Conservation (phyloP, 768 basidiomycete genomes). For the Tylopilus balloui region DNA sequence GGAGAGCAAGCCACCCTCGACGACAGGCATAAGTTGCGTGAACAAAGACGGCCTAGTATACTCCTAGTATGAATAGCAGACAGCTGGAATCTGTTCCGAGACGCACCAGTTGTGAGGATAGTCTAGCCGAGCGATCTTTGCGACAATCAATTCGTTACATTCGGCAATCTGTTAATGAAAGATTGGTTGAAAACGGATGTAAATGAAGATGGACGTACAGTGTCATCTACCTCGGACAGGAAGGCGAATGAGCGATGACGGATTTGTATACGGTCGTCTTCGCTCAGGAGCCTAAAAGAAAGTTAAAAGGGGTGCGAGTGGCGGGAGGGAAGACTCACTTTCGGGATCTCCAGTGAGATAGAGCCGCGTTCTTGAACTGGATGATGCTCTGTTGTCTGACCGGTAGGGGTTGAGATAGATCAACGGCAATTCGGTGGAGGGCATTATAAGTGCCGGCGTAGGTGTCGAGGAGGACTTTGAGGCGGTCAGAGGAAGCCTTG, state of each 20-base stretch:
- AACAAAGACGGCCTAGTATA: constrained; percentile 24
- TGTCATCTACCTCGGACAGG: constrained; percentile 73
- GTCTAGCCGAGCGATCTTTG: constrained; percentile 75
- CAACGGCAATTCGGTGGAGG: constrained; percentile 68
- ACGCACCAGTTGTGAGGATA: constrained; percentile 69
- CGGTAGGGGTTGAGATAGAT: constrained; percentile 51
- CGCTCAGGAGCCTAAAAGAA: constrained; percentile 54
- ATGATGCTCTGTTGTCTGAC: constrained; percentile 81
- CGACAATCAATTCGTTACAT: constrained; percentile 69
- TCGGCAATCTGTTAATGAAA: constrained; percentile 52
- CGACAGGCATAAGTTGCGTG: constrained; percentile 44
- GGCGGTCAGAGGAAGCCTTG: constrained; percentile 49
- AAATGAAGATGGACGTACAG: constrained; percentile 41
- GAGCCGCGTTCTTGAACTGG: constrained; percentile 80
- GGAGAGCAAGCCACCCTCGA: constrained; percentile 50
- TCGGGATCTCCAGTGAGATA: constrained; percentile 72
- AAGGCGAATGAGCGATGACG: constrained; percentile 61
- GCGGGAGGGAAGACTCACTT: constrained; percentile 44
- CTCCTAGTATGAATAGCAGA: neutral
- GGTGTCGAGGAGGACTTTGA: constrained; percentile 60
- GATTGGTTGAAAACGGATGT: constrained; percentile 1
- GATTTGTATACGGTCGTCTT: constrained; percentile 64
- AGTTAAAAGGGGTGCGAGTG: constrained; percentile 7
- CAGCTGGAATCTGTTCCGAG: neutral
- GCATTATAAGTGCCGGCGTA: constrained; percentile 68